phyloP scores from a whole-genome alignment of 768 basidiomycete genomes.

The Tubosaeta brunneosetosa region DNA sequence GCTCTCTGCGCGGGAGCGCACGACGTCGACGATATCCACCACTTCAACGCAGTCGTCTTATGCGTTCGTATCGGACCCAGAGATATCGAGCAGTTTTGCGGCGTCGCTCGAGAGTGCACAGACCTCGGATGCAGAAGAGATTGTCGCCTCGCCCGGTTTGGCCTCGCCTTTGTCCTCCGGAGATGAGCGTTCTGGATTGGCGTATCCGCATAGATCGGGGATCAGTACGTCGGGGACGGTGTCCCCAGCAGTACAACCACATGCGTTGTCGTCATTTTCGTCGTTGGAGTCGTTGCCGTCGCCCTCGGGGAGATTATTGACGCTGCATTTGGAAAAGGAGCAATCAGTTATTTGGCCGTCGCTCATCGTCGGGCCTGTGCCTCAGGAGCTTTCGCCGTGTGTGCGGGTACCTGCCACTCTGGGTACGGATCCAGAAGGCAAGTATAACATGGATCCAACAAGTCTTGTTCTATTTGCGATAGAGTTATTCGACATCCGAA shows the following conservation, averaged over 20 bases:
- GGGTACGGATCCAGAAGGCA: slow-evolving; percentile 46
- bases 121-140: slow-evolving; percentile 68
- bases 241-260: slow-evolving; percentile 52
- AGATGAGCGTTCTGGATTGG: slow-evolving; percentile 40
- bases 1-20: slow-evolving; percentile 60
- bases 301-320: slow-evolving; percentile 62
- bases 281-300: slow-evolving; percentile 69
- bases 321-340: slow-evolving; percentile 76
- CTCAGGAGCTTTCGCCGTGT: slow-evolving; percentile 52
- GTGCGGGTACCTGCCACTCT: slow-evolving; percentile 50
- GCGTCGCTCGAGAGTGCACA: slow-evolving; percentile 75
- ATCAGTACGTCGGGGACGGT: slow-evolving; percentile 47
- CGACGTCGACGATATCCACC: slow-evolving; percentile 70
- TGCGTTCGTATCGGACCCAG: slow-evolving; percentile 77
- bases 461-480: slow-evolving; percentile 69
- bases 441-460: slow-evolving; percentile 84
- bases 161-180: slow-evolving; percentile 62
- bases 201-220: slow-evolving; percentile 14
- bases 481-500: slow-evolving; percentile 70
- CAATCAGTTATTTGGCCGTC: slow-evolving; percentile 81
- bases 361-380: slow-evolving; percentile 67
- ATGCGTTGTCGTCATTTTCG: slow-evolving; percentile 66
- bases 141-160: slow-evolving; percentile 48
- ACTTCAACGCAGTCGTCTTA: slow-evolving; percentile 77
- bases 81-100: slow-evolving; percentile 81